phyloP scores from a whole-genome alignment of 2,329 filamentous ascomycete species.

The Amylocarpus encephaloides region DNA sequence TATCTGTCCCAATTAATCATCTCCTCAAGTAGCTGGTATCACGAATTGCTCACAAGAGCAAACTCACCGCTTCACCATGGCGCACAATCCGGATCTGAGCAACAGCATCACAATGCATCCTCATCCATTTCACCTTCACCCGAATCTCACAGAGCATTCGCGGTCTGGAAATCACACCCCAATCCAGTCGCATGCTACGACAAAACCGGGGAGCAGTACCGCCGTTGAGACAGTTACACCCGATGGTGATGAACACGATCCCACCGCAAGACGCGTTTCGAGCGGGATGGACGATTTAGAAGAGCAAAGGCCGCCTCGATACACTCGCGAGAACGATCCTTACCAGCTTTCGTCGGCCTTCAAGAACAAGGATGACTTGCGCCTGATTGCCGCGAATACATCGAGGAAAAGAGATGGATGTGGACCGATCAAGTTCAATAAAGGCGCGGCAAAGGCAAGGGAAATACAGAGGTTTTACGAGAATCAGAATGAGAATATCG shows the following conservation, averaged over 20 bases:
- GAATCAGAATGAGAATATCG: conserved; percentile 86
- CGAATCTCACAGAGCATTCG: conserved; percentile 20
- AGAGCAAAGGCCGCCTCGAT: conserved; percentile 27
- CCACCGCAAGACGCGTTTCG: conserved; percentile 24
- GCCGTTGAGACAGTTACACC: conserved; percentile 34
- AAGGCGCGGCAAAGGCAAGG: conserved; percentile 36
- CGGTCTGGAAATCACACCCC: conserved; percentile 24
- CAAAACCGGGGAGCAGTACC: conserved; percentile 36
- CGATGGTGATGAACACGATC: conserved; percentile 24
- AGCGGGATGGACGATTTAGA: conserved; percentile 37
- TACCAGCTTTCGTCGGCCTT: conserved; percentile 71
- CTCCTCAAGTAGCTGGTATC: neutral
- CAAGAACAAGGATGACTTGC: conserved; percentile 72
- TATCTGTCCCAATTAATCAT: neutral
- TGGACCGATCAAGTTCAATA: conserved; percentile 32
- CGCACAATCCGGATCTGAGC: conserved; percentile 21
- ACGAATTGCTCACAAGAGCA: neutral
- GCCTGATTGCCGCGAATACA: conserved; percentile 71
- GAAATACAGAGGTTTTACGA: conserved; percentile 75
- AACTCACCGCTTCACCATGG: conserved; percentile 14
- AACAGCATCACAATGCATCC: conserved; percentile 30
- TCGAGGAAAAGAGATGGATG: conserved; percentile 63
- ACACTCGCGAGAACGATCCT: conserved; percentile 60
- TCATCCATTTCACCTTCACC: conserved; percentile 28
- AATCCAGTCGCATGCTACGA: conserved; percentile 17